phyloP scores from a whole-genome alignment of 106 monocot species.

The Dendrobium nobile region DNA sequence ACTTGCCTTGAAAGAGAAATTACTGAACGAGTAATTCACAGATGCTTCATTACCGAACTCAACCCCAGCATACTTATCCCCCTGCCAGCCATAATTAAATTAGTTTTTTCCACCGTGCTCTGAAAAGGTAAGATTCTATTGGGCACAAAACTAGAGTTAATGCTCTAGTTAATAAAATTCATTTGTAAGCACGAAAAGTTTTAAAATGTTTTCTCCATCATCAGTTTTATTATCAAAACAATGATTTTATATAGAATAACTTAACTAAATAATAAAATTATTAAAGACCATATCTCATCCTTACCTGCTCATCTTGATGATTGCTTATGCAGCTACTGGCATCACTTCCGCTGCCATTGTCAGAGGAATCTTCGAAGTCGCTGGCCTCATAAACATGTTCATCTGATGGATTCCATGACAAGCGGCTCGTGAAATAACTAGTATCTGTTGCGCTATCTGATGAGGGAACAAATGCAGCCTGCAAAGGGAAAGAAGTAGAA shows the following conservation, averaged over 20 bases:
- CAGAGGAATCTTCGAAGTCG: conserved; percentile 88
- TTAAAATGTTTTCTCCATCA: background rate
- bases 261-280: background rate
- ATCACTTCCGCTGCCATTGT: conserved; percentile 74
- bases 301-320: conserved; percentile 74
- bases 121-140: background rate
- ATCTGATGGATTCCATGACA: conserved; percentile 91
- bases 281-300: background rate
- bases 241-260: background rate
- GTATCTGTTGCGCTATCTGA: conserved; percentile 90
- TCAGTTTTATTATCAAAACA: background rate
- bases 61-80: conserved; percentile 55
- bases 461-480: conserved; percentile 98
- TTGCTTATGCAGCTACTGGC: conserved; percentile 87
- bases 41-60: conserved; percentile 58
- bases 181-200: background rate
- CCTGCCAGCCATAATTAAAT: conserved; percentile 35
- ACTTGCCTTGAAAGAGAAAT: conserved; percentile 96
- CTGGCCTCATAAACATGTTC: conserved; percentile 73
- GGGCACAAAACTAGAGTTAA: background rate
- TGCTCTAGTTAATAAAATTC: background rate
- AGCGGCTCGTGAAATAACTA: conserved; percentile 95
- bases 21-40: conserved; percentile 91
- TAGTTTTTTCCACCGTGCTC: background rate
- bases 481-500: conserved; percentile 11